Percentiles rank a stretch among this genome's conserved stretches.
Evolutionary conservation across 164 flowering plant species (phyloP).

Genomic region (Sedum album): DNA sequence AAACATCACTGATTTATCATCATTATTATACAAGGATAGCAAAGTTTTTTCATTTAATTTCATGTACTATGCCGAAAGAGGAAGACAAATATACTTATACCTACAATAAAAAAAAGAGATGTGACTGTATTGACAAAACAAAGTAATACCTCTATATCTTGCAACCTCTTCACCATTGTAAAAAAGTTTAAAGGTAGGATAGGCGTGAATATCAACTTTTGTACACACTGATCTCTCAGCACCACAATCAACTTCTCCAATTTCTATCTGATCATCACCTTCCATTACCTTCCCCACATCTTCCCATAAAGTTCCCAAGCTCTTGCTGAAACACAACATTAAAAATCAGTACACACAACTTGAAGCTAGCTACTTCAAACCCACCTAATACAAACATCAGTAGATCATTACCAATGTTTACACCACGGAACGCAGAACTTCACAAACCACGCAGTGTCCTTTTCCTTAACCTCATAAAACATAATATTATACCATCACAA

Average conservation of each 20-base stretch:
- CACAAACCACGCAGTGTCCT: constrained; percentile 94
- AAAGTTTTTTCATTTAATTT: neutral
- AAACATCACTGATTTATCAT: neutral
- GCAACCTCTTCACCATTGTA: constrained; percentile 92
- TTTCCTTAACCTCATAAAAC: constrained; percentile 72
- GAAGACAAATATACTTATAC: neutral
- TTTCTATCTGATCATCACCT: constrained; percentile 86
- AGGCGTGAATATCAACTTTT: constrained; percentile 89
- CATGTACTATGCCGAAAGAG: neutral
- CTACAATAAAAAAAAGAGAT: neutral
- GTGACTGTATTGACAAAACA: no score
- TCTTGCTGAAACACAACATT: constrained; percentile 50
- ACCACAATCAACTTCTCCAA: constrained; percentile 89
- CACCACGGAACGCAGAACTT: constrained; percentile 98
- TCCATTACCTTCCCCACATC: constrained; percentile 79
- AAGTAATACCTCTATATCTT: constrained; percentile 67
- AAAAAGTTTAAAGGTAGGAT: constrained; percentile 93
- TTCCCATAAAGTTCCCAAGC: constrained; percentile 90
- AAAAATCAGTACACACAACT: constrained; percentile 7
- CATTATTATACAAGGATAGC: neutral
- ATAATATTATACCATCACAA: neutral
- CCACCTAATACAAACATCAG: neutral
- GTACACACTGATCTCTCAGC: constrained; percentile 59
- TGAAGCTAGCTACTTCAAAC: neutral
- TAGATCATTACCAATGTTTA: constrained; percentile 75